These are phyloP conservation scores for Dioscorea cayenensis DNA, from an alignment of 116 monocot genomes.

Conservation along the genomic window DNA sequence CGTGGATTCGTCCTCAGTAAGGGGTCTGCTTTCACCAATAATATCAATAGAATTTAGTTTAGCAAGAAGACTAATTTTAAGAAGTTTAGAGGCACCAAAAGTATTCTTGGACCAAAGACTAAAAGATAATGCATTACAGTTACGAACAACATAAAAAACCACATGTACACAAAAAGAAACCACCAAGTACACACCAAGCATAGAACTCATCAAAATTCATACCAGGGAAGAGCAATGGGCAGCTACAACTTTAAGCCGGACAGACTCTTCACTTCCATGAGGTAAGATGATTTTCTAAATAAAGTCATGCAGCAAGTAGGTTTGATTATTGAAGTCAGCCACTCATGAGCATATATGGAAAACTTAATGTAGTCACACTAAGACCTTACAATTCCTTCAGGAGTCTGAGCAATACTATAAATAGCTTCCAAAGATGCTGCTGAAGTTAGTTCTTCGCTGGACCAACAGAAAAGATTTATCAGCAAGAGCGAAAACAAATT, in stretches of 20 bases:
- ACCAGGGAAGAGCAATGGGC: conserved; percentile 66
- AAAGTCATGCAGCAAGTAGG: neutral
- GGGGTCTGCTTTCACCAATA: no score
- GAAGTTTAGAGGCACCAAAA: no score
- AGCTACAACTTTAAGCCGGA: conserved; percentile 51
- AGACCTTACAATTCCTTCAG: conserved; percentile 69
- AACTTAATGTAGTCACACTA: neutral
- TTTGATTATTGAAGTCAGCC: neutral
- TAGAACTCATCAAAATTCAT: no score
- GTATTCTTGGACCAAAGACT: no score
- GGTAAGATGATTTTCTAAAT: conserved; percentile 66
- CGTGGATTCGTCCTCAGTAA: no score
- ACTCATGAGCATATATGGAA: neutral
- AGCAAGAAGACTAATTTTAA: no score
- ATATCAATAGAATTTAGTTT: no score
- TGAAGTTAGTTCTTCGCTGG: conserved; percentile 58
- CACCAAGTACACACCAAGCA: no score
- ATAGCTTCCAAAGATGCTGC: conserved; percentile 63
- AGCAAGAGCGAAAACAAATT: neutral
- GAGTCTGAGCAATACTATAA: conserved; percentile 45
- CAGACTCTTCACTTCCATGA: conserved; percentile 20
- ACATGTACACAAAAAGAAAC: no score
- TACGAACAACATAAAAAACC: no score
- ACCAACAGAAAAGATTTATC: neutral
- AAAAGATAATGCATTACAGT: no score